Evolutionary conservation across 148 eudicot genomes (phyloP), one percentile per base, ranked within the genome.

Genomic region (Rhododendron henanense): DNA sequence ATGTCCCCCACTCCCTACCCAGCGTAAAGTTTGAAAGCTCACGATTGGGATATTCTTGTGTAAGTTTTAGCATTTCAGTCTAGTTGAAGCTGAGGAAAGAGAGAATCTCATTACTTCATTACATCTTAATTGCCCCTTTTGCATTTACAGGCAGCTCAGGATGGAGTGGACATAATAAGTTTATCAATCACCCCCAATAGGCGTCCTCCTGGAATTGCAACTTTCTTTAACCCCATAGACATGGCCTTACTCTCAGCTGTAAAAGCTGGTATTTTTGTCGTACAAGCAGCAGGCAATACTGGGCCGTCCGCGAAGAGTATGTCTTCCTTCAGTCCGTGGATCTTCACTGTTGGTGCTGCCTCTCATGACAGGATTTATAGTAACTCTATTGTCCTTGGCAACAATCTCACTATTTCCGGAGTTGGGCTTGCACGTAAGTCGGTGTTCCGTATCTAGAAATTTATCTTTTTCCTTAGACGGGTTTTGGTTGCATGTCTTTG

Each of bases 261-360:
- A 33, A 97, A 94, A 87, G 90, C 94, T 84, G 98, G 98, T 80
- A 94, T 97, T 19, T 97, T 97, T 92, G 98, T 93, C 14, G 96
- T 97, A 75, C 99, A 97, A 89, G 99, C 99, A 84, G 98, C 99
- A 39, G 99, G 99, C 47, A 97, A 97, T 87, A 97, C 99, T 10
- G 99, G 99, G 81, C 99, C 99, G 14, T 93, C 94, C n/a, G 98
- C 98, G 19, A 94, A 90, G 85, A 97, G 99, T 88, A 85, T 95
- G 39, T 93, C 96, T 85, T 97, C 99, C 73, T 97, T 94, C 83
- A 97, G 99, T 85, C 99, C 99, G 31, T 97, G 99, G 99, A 97
- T 97, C 88, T 97, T 91, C 89, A 95, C 98, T 31, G 97, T 97
- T 84, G 99, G 99, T 79, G 98, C 99, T 88, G 96, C 97, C 82